A percentile compares a stretch with the other conserved stretches of the same genome.
These are phyloP conservation scores for Saturnispora sekii DNA, from an alignment of 805 yeast species.

Conservation along the genomic window DNA sequence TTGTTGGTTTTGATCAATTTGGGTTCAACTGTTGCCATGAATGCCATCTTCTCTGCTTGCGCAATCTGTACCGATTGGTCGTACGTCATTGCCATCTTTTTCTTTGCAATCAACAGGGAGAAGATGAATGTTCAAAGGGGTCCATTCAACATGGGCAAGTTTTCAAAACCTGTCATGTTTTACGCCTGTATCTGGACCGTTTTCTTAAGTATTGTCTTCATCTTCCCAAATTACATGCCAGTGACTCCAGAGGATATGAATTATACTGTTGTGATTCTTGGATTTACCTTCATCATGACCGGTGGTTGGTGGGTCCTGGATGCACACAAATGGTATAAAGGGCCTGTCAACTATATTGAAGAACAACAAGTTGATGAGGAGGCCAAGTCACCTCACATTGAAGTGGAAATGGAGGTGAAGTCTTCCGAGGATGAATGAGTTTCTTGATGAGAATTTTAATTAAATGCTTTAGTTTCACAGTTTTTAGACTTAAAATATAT, in stretches of 20 bases:
- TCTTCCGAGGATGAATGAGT: neutral
- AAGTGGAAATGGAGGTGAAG: neutral
- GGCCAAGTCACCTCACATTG: neutral
- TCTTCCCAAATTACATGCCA: slow-evolving; percentile 42
- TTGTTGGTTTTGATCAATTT: slow-evolving; percentile 35
- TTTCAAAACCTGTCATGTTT: slow-evolving; percentile 33
- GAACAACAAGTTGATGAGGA: slow-evolving; percentile 18
- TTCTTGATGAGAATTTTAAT: neutral
- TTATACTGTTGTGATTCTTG: slow-evolving; percentile 44
- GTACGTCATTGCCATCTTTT: slow-evolving; percentile 36
- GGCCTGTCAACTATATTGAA: slow-evolving; percentile 43
- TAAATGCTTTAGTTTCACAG: no score
- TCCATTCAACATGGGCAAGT: slow-evolving; percentile 37
- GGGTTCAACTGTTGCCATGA: slow-evolving; percentile 37
- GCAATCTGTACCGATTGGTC: slow-evolving; percentile 44
- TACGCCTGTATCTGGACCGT: slow-evolving; percentile 36
- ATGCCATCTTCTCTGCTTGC: slow-evolving; percentile 45
- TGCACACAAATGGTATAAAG: slow-evolving; percentile 47
- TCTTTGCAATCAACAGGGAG: slow-evolving; percentile 35
- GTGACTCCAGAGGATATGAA: slow-evolving; percentile 40
- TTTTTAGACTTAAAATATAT: no score
- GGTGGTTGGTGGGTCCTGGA: slow-evolving; percentile 37
- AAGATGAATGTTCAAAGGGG: slow-evolving; percentile 38
- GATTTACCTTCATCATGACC: slow-evolving; percentile 27
- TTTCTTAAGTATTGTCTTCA: slow-evolving; percentile 37